Conservation (phyloP, 192 early-diverging fungal species). For the Coemansia sp. region DNA sequence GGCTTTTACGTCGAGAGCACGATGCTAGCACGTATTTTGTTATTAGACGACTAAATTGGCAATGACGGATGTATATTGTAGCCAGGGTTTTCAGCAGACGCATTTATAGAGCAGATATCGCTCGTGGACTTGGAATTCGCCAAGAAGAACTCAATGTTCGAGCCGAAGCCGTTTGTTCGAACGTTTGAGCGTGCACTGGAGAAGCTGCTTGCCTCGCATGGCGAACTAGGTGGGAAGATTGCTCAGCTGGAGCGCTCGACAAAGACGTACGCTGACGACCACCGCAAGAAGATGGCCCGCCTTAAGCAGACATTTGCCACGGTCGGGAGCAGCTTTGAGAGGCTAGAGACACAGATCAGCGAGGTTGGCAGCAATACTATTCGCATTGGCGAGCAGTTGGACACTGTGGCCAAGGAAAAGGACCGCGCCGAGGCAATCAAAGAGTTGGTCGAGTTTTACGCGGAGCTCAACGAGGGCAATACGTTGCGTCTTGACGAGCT, state of each 20-base stretch:
- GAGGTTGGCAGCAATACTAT: constrained; percentile 97
- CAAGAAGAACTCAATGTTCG: constrained; percentile 66
- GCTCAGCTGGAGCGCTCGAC: constrained; percentile 82
- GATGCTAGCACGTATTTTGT: neutral
- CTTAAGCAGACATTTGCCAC: constrained; percentile 83
- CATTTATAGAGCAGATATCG: constrained; percentile 65
- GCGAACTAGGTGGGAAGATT: constrained; percentile 81
- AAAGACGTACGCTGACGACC: constrained; percentile 71
- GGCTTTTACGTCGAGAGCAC: neutral
- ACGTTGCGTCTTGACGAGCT: constrained; percentile 77
- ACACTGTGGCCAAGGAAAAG: constrained; percentile 92
- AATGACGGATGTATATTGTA: constrained; percentile 17
- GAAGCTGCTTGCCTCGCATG: constrained; percentile 77
- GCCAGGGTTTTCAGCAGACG: constrained; percentile 60
- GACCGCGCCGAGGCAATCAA: constrained; percentile 85
- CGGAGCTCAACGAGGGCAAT: constrained; percentile 84
- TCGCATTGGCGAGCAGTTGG: constrained; percentile 96
- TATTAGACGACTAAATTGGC: neutral
- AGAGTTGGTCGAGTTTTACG: constrained; percentile 92
- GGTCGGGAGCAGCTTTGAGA: constrained; percentile 86
- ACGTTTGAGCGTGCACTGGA: constrained; percentile 87
- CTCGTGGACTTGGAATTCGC: constrained; percentile 55
- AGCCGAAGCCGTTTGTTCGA: constrained; percentile 91
- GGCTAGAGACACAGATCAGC: constrained; percentile 83
- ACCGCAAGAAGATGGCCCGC: constrained; percentile 79